A percentile compares a stretch with the other conserved stretches of the same genome.
These are phyloP conservation scores for Gomphus sp. DNA, from an alignment of 1,284 basidiomycete genomes.

Conservation along the genomic window DNA sequence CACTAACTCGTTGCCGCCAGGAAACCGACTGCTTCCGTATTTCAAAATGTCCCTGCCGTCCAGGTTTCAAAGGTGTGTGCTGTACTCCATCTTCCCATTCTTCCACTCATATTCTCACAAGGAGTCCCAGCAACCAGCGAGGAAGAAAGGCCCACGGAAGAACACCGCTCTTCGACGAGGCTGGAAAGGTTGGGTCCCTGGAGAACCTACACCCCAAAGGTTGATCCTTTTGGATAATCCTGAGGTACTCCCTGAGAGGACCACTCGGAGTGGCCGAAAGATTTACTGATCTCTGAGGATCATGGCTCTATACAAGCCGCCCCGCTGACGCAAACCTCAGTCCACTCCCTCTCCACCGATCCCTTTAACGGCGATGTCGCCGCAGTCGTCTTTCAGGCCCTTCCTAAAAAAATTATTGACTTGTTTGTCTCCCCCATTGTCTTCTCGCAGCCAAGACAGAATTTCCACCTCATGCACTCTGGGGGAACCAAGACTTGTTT, in stretches of 20 bases:
- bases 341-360: too few relatives aligned
- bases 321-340: too few relatives aligned
- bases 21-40: too few relatives aligned
- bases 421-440: not conserved
- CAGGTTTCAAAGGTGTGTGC: too few relatives aligned
- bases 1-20: not conserved
- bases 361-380: too few relatives aligned
- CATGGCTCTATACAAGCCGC: not conserved
- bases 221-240: slow-evolving; percentile 8
- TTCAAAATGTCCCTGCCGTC: too few relatives aligned
- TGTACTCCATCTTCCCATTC: too few relatives aligned
- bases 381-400: too few relatives aligned
- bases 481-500: too few relatives aligned
- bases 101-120: not conserved
- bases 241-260: slow-evolving; percentile 6
- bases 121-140: not conserved
- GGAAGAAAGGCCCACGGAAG: not conserved
- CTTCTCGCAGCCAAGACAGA: too few relatives aligned
- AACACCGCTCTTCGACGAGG: slow-evolving; percentile 4
- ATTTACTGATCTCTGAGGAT: not conserved
- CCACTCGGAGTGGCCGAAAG: slow-evolving; percentile 7
- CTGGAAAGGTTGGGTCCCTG: slow-evolving; percentile 9
- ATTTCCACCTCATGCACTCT: too few relatives aligned
- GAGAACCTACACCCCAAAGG: slow-evolving; percentile 7
- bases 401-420: not conserved